Evolutionary conservation across 2,329 filamentous ascomycete species (phyloP), one percentile per base, ranked within the genome.

Genomic region (Penicillium glabrum): DNA sequence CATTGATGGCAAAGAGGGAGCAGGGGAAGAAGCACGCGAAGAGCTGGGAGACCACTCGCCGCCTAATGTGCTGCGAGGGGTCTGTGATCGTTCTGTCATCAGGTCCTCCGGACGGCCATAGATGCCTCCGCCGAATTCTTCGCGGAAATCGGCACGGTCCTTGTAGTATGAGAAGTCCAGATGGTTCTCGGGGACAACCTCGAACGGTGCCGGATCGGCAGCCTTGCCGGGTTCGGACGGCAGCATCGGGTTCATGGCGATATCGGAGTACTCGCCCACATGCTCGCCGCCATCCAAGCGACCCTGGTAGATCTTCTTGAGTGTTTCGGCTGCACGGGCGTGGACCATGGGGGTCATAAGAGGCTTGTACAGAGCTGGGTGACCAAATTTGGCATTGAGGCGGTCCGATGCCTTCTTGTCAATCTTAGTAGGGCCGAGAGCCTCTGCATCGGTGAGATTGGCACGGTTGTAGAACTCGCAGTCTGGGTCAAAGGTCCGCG

Each of bases 341-440:
- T 96, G 89, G 3, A 98, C 93, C 93, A 98, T 97, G 3, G 93
- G 93, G 0, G 92, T 96, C 66, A 93, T 93, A 21, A 98, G 82
- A 3, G 90, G 89, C 73, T 89, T 90, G 79, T 95, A 96, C 16
- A 98, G 82, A 5, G 90, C 92, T 1, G 93, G 95, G 71, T 99
- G 91, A 2, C 56, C 93, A 70, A 97, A 99, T 26, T 86, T 58
- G 84, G 89, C 54, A 92, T 83, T 67, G 84, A 89, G 73, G 89
- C 92, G 70, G 76, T 87, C 67, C 83, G 85, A 71, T 6, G 71
- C 67, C 59, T 75, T 79, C 61, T 69, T 79, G 59, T 62, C 75
- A 63, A 55, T 64, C 41, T 74, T 76, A 10, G 65, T 66, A 5
- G 66, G 63, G 19, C 66, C 73, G 11, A 76, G 60, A 9, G 72